phyloP scores from a whole-genome alignment of 2,329 filamentous ascomycete species.

The Fusarium equiseti region DNA sequence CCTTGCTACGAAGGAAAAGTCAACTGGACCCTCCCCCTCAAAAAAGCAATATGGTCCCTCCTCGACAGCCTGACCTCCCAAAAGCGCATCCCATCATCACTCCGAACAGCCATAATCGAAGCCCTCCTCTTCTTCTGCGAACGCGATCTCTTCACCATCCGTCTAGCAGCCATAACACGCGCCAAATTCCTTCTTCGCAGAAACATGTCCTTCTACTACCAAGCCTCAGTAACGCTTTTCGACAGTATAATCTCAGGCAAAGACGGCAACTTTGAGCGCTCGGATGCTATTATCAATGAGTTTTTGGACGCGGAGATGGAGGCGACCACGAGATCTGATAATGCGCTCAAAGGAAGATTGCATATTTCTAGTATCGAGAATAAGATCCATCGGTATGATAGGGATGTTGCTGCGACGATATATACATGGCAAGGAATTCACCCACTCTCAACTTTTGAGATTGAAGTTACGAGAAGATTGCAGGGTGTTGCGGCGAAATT shows the following conservation, averaged over 20 bases:
- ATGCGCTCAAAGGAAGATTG: slow-evolving; percentile 49
- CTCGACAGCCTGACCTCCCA: slow-evolving; percentile 35
- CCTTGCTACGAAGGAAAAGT: slow-evolving; percentile 51
- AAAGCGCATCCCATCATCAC: slow-evolving; percentile 26
- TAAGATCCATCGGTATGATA: slow-evolving; percentile 51
- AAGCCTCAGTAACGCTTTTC: slow-evolving; percentile 49
- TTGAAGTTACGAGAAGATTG: slow-evolving; percentile 51
- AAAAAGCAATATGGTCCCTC: slow-evolving; percentile 47
- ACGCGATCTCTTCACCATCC: slow-evolving; percentile 47
- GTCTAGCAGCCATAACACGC: slow-evolving; percentile 41
- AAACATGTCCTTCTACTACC: slow-evolving; percentile 50
- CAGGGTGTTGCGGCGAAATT: slow-evolving; percentile 50
- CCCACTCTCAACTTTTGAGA: slow-evolving; percentile 50
- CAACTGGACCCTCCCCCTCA: slow-evolving; percentile 45
- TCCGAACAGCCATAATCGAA: slow-evolving; percentile 44
- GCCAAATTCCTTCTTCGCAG: slow-evolving; percentile 44
- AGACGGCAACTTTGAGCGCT: slow-evolving; percentile 45
- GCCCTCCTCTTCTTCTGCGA: slow-evolving; percentile 50
- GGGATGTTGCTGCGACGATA: slow-evolving; percentile 47
- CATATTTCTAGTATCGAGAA: slow-evolving; percentile 53
- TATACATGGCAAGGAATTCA: slow-evolving; percentile 49
- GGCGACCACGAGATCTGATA: slow-evolving; percentile 43
- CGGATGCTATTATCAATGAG: slow-evolving; percentile 43
- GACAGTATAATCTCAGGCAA: slow-evolving; percentile 50
- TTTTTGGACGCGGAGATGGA: slow-evolving; percentile 39